phyloP scores from a whole-genome alignment of 1,284 basidiomycete species.

The Rhodofomes roseus region DNA sequence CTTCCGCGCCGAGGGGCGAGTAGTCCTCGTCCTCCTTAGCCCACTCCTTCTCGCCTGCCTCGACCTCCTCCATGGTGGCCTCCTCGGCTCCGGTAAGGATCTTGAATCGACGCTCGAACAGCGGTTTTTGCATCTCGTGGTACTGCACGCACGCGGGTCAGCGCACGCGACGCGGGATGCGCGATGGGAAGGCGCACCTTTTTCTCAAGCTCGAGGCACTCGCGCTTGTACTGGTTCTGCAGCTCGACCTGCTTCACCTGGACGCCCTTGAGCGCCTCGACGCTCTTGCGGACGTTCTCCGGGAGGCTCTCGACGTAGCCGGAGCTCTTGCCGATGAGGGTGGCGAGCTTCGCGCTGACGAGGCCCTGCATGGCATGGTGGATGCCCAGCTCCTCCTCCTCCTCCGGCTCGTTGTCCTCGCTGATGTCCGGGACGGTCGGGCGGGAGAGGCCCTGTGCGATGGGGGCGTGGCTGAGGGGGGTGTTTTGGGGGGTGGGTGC shows the following conservation, averaged over 20 bases:
- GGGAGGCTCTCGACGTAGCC: conserved; percentile 89
- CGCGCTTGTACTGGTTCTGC: conserved; percentile 94
- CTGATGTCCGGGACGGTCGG: conserved; percentile 68
- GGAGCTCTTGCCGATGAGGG: conserved; percentile 75
- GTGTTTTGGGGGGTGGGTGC: conserved; percentile 85
- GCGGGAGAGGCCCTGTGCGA: conserved; percentile 62
- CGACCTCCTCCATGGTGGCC: conserved; percentile 82
- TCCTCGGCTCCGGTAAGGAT: conserved; percentile 80
- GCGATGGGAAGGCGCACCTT: conserved; percentile 55
- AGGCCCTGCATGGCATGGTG: conserved; percentile 55
- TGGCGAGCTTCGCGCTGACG: conserved; percentile 62
- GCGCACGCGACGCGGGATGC: conserved; percentile 1
- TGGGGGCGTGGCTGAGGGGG: conserved; percentile 66
- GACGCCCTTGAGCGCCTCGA: conserved; percentile 93
- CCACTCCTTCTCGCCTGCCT: conserved; percentile 70
- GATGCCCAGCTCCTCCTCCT: conserved; percentile 39
- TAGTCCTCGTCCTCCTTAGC: conserved; percentile 68
- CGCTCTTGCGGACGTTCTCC: conserved; percentile 74
- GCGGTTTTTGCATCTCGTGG: conserved; percentile 78
- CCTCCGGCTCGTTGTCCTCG: conserved; percentile 60
- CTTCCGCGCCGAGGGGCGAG: conserved; percentile 50
- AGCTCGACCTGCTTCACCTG: conserved; percentile 93
- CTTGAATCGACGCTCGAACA: conserved; percentile 84
- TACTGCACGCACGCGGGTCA: conserved; percentile 49
- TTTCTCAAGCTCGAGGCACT: conserved; percentile 95